These are phyloP conservation scores for Stereum hirsutum DNA, from an alignment of 1,284 basidiomycete species.

Conservation along the genomic window DNA sequence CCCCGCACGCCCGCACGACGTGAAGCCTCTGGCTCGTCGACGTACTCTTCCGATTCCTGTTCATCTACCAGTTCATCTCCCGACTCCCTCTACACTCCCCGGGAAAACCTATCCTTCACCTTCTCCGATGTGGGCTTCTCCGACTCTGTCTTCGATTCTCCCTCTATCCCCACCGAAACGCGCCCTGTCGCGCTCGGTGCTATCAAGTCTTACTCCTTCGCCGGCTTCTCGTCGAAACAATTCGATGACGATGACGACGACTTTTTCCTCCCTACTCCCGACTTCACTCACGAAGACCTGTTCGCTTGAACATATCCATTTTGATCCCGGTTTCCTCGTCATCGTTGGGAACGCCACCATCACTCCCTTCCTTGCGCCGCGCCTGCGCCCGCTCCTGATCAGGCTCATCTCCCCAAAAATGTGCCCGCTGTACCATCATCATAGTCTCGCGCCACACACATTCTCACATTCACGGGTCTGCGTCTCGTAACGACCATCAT, in stretches of 20 bases:
- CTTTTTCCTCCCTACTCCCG: constrained; percentile 1
- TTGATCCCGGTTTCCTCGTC: not conserved
- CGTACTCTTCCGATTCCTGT: constrained; percentile 49
- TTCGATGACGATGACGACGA: no score
- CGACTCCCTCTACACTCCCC: constrained; percentile 30
- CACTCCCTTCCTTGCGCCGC: not conserved
- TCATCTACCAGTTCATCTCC: constrained; percentile 54
- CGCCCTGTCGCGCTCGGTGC: constrained; percentile 7
- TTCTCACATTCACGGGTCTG: no score
- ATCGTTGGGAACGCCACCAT: not conserved
- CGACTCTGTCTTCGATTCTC: constrained; percentile 14
- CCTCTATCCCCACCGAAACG: constrained; percentile 8
- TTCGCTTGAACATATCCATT: constrained; percentile 10
- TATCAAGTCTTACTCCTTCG: constrained; percentile 11
- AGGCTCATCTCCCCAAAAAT: no score
- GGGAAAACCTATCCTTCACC: constrained; percentile 28
- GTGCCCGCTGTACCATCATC: no score
- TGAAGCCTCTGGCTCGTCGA: constrained; percentile 32
- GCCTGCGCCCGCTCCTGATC: no score
- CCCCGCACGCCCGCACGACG: constrained; percentile 39
- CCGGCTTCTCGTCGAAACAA: constrained; percentile 8
- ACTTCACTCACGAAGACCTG: constrained; percentile 10
- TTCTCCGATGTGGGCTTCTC: constrained; percentile 17
- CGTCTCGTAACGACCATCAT: no score
- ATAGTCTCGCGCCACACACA: no score